phyloP scores from a whole-genome alignment of 768 basidiomycete species.

The Phlebiopsis flavidoalba region DNA sequence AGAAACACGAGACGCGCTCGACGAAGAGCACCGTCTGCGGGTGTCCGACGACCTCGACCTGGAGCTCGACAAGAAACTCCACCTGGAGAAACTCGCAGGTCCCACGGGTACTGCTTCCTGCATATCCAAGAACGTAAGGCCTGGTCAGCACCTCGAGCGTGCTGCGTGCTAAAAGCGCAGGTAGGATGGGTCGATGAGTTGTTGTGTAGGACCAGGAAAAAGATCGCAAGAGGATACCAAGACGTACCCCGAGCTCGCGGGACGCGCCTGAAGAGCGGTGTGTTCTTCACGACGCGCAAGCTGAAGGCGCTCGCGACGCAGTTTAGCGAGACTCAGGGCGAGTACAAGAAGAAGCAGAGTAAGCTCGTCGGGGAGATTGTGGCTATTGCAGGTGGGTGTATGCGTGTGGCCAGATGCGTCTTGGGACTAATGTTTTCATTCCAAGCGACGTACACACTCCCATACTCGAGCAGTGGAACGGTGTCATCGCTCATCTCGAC shows the following conservation, averaged over 20 bases:
- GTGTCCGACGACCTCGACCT: slow-evolving; percentile 69
- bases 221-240: slow-evolving; percentile 50
- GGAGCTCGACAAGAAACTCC: slow-evolving; percentile 92
- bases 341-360: slow-evolving; percentile 73
- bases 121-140: slow-evolving; percentile 80
- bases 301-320: slow-evolving; percentile 72
- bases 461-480: slow-evolving; percentile 80
- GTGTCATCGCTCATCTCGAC: slow-evolving; percentile 83
- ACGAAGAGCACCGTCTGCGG: slow-evolving; percentile 68
- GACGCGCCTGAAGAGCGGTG: slow-evolving; percentile 80
- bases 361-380: slow-evolving; percentile 90
- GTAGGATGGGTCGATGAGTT: not conserved
- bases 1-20: slow-evolving; percentile 71
- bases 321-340: slow-evolving; percentile 58
- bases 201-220: slow-evolving; percentile 69
- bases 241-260: slow-evolving; percentile 79
- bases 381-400: slow-evolving; percentile 72
- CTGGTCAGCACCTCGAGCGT: no score
- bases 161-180: no score
- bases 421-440: not conserved
- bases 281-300: slow-evolving; percentile 79
- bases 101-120: slow-evolving; percentile 93
- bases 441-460: slow-evolving; percentile 90
- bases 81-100: slow-evolving; percentile 86
- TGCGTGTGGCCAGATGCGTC: not conserved